Conservation (phyloP, 208 protist species). For the Trypanosoma vivax region DNA sequence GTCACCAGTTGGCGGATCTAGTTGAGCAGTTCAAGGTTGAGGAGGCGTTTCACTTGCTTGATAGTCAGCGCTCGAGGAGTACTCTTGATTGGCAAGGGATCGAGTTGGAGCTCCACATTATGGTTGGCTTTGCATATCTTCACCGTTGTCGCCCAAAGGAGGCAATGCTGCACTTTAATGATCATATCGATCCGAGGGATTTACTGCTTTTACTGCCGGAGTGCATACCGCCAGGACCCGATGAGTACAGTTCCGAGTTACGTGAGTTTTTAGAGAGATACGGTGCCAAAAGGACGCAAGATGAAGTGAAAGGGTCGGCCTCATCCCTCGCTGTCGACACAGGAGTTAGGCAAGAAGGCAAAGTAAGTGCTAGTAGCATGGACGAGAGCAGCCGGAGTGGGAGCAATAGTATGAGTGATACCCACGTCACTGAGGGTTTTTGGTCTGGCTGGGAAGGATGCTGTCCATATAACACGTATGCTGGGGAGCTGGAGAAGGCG, state of each 20-base stretch:
- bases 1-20: conserved; percentile 52
- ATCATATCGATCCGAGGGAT: conserved; percentile 61
- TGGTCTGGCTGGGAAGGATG: conserved; percentile 28
- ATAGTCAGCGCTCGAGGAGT: conserved; percentile 22
- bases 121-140: conserved; percentile 61
- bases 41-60: conserved; percentile 64
- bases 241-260: conserved; percentile 24
- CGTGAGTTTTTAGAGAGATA: conserved; percentile 5
- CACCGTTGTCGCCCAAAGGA: conserved; percentile 30
- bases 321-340: no score
- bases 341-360: no score
- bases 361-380: background rate
- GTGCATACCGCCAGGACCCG: conserved; percentile 36
- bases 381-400: background rate
- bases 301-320: conserved; percentile 11
- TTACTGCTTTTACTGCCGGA: conserved; percentile 56
- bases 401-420: background rate
- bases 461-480: conserved; percentile 33
- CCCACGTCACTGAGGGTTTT: conserved; percentile 2
- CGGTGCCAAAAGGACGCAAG: background rate
- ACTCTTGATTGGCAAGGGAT: conserved; percentile 27
- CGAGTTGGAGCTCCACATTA: conserved; percentile 58
- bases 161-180: conserved; percentile 49
- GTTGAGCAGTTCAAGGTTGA: conserved; percentile 36
- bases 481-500: conserved; percentile 26